Evolutionary conservation across 1,284 basidiomycete genomes (phyloP).

Genomic region (Ceraceosorus guamensis): DNA sequence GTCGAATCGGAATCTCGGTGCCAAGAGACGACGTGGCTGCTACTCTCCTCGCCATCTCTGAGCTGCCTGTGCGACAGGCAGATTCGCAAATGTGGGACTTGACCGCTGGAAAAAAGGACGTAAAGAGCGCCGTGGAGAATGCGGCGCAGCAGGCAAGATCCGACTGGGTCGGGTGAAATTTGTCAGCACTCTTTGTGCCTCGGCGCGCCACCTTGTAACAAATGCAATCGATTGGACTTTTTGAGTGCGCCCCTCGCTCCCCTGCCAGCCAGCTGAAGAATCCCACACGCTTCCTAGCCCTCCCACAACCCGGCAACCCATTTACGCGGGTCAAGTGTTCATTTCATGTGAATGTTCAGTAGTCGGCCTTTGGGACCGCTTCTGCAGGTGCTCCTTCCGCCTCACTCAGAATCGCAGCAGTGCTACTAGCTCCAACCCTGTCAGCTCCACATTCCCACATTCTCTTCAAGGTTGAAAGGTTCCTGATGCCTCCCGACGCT

Average conservation of each 20-base stretch:
- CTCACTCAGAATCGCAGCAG: constrained; percentile 32
- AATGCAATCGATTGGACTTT: no score
- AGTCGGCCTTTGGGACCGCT: no score
- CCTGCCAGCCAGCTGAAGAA: no score
- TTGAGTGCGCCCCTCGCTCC: no score
- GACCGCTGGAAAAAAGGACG: constrained; percentile 57
- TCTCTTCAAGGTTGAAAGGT: constrained; percentile 16
- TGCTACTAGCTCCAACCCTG: constrained; percentile 35
- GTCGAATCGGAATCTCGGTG: constrained; percentile 16
- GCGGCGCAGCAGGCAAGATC: constrained; percentile 56
- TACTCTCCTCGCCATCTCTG: constrained; percentile 55
- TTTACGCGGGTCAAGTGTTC: no score
- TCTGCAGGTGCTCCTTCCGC: constrained; percentile 13
- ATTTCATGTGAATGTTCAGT: no score
- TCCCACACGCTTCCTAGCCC: neutral
- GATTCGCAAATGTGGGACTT: constrained; percentile 62
- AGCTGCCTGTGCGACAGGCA: constrained; percentile 55
- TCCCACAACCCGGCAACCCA: no score
- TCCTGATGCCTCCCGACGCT: constrained; percentile 34
- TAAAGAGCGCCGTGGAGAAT: constrained; percentile 54
- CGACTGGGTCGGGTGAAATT: constrained; percentile 43
- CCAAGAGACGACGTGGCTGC: constrained; percentile 61
- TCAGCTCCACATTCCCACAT: constrained; percentile 36
- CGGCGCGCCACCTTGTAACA: no score
- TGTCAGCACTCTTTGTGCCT: no score